Conservation (phyloP, 768 basidiomycete genomes). For the Boletus rubescentipes region DNA sequence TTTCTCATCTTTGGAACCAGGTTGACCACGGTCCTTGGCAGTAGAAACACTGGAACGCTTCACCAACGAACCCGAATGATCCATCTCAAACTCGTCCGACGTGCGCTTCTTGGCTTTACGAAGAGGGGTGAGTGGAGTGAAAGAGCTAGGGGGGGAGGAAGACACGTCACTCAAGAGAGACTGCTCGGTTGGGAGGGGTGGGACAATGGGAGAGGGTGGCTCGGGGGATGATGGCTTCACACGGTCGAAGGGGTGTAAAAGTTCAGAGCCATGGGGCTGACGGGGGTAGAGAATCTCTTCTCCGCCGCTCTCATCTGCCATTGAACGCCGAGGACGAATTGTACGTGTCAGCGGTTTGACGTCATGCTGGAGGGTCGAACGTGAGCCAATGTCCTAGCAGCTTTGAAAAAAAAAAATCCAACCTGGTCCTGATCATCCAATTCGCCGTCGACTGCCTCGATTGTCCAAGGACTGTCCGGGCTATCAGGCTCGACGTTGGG, state of each 20-base stretch:
- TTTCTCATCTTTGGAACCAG: constrained; percentile 48
- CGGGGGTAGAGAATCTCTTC: constrained; percentile 90
- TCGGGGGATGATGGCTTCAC: constrained; percentile 32
- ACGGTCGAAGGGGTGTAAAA: constrained; percentile 33
- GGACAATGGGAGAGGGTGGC: constrained; percentile 27
- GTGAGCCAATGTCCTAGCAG: neutral
- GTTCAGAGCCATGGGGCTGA: constrained; percentile 39
- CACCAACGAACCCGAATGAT: constrained; percentile 60
- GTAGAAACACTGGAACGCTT: constrained; percentile 43
- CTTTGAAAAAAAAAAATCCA: constrained; percentile 17
- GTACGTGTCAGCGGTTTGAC: constrained; percentile 46
- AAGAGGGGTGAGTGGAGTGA: constrained; percentile 39
- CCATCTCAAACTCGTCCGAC: constrained; percentile 82
- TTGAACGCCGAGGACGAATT: constrained; percentile 60
- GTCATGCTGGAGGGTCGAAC: constrained; percentile 38
- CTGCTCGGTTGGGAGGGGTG: constrained; percentile 34
- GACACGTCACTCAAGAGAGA: constrained; percentile 29
- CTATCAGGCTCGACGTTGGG: constrained; percentile 47
- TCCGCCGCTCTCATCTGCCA: constrained; percentile 82
- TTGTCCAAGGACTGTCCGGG: constrained; percentile 86
- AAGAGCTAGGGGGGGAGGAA: constrained; percentile 64
- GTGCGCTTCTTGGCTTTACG: constrained; percentile 71
- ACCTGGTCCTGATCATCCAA: constrained; percentile 70
- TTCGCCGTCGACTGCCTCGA: constrained; percentile 83
- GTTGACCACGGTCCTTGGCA: constrained; percentile 26